Base-by-base conservation (phyloP, 768 basidiomycete species). In the Mycena pura region DNA sequence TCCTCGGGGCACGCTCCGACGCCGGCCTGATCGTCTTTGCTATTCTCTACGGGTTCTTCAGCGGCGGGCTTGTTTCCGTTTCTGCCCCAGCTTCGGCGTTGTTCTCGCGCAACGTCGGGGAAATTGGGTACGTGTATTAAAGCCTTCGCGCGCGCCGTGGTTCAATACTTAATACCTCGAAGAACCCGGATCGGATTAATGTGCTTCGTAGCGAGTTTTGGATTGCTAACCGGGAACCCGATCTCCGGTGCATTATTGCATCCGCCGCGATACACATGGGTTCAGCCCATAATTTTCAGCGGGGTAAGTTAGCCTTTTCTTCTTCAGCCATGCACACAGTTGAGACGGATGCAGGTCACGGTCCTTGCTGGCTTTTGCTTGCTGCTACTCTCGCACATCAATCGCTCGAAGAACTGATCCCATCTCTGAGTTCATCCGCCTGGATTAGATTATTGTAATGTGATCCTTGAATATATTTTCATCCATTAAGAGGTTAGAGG, bases 1-100 rank as follows among this genome's bases (percentile, higher is more conserved):
- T 72, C 29, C 63, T 76, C 22, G 51, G 25, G 6, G 51, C 51
- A 28, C 5, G 21, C 1, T 29, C 51, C n/a, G 19, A 52, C 51
- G 51, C 28, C 1, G 49, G 45, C 4, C 40, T 60, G 3, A 25
- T 43, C 2, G 40, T 60, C 25, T 53, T 60, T 17, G 32, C 31
- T 1, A 25, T 59, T 10, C 9, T 38, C 1, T 60, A 52, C n/a
- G 32, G 41, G 40, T 44, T 32, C 17, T 25, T 52, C 34, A 43
- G 32, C 17, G 51, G 51, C 11, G 51, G 25, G 2, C 13, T 52
- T 28, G 17, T 52, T 2, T 52, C 51, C 8, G 17, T 41, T 5
- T 39, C 51, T 1, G 27, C 17, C 14, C 51, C 51, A 11, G 27
- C 51, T 2, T 27, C 27, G 3, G 51, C 51, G 2, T 52, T 28